Evolutionary conservation across 352 stramenopile genomes (phyloP).

Genomic region (Blastocystis hominis): DNA sequence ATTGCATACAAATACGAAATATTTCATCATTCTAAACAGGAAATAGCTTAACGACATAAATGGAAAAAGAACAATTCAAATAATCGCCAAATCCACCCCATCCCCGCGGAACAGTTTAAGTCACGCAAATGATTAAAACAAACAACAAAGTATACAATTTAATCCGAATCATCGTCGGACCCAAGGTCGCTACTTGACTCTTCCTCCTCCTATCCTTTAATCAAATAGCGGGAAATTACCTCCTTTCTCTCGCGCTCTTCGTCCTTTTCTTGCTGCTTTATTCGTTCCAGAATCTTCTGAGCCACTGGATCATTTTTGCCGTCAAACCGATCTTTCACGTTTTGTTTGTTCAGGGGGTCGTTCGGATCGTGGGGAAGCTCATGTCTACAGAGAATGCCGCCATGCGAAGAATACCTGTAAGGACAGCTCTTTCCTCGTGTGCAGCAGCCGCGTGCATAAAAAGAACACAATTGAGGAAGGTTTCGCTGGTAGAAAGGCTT

Average conservation of each 20-base stretch:
- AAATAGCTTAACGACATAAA: neutral
- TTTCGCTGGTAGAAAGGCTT: conserved; percentile 80
- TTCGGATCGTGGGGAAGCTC: conserved; percentile 74
- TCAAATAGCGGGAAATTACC: neutral
- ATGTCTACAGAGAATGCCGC: conserved; percentile 61
- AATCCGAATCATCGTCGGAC: neutral
- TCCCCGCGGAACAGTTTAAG: neutral
- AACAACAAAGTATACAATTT: neutral
- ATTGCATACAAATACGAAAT: neutral
- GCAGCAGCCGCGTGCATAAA: conserved; percentile 76
- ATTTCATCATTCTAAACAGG: conserved; percentile 9
- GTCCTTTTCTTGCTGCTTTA: conserved; percentile 16
- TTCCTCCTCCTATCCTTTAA: neutral
- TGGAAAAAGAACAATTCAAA: neutral
- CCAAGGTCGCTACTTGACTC: neutral
- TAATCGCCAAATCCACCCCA: neutral
- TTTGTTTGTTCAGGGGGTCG: conserved; percentile 75
- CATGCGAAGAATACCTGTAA: conserved; percentile 63
- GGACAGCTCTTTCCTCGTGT: conserved; percentile 74
- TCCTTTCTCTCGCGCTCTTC: conserved; percentile 28
- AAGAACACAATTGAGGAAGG: conserved; percentile 76
- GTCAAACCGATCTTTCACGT: conserved; percentile 76
- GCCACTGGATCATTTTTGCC: conserved; percentile 77
- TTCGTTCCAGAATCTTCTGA: conserved; percentile 68
- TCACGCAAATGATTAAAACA: neutral